Conservation (phyloP, 345 rosid species). For the Hirschfeldia incana region DNA sequence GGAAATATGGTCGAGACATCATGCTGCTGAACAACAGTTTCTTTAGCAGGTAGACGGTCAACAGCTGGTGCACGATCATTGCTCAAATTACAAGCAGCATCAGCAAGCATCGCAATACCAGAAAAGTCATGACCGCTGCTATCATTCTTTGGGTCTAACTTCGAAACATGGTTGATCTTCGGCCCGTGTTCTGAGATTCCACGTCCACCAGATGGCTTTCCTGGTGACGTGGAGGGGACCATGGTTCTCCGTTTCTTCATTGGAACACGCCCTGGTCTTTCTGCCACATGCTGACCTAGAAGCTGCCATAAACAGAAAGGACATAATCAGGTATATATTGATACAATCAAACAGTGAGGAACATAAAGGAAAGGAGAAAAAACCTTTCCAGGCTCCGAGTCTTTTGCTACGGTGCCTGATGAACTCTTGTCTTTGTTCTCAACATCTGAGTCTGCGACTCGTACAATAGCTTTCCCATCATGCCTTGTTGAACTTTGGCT, state of each 20-base stretch:
- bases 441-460: conserved; percentile 28
- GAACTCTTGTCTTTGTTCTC: conserved; percentile 33
- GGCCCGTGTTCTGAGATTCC: conserved; percentile 25
- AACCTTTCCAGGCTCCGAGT: conserved; percentile 60
- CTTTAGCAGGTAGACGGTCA: conserved; percentile 11
- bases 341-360: background rate
- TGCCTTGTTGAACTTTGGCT: conserved; percentile 48
- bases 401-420: conserved; percentile 24
- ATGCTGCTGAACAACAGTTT: background rate
- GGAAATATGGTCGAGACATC: background rate
- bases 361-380: conserved; percentile 12
- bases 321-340: background rate
- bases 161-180: conserved; percentile 18
- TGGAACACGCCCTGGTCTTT: conserved; percentile 50
- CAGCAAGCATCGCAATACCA: conserved; percentile 52
- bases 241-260: conserved; percentile 53
- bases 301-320: conserved; percentile 39
- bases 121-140: conserved; percentile 14
- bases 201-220: conserved; percentile 14
- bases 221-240: conserved; percentile 36
- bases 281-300: conserved; percentile 51
- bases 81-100: conserved; percentile 49
- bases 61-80: conserved; percentile 26
- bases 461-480: conserved; percentile 37
- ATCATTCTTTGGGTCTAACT: conserved; percentile 20